Percentiles rank a stretch among this genome's conserved stretches.
These are phyloP conservation scores for Rhodomyrtus psidioides DNA, from an alignment of 441 rosid genomes.

Conservation along the genomic window DNA sequence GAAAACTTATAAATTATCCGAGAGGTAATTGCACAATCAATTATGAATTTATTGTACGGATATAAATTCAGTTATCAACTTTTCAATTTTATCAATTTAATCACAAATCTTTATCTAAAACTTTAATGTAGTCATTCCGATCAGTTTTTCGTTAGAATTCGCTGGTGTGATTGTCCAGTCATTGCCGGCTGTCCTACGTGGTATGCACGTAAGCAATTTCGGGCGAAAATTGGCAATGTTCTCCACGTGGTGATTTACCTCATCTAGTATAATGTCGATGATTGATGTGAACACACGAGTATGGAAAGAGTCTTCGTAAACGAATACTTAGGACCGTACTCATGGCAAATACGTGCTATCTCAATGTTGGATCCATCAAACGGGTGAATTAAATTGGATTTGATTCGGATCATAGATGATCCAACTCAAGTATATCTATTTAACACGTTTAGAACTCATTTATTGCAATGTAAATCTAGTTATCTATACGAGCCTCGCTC, in stretches of 20 bases:
- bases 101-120: neutral
- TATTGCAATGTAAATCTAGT: too few relatives aligned
- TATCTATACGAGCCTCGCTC: too few relatives aligned
- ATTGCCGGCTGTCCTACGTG: accelerated
- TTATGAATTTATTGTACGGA: accelerated
- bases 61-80: neutral
- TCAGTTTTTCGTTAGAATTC: neutral
- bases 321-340: too few relatives aligned
- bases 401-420: too few relatives aligned
- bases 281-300: neutral
- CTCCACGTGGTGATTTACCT: neutral
- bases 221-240: accelerated
- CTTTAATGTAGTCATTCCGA: accelerated
- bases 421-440: too few relatives aligned
- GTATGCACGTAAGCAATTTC: neutral
- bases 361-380: too few relatives aligned
- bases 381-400: too few relatives aligned
- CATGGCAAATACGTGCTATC: too few relatives aligned
- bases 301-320: neutral
- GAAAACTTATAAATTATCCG: neutral
- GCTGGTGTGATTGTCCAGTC: accelerated
- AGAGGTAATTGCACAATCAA: neutral
- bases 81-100: neutral
- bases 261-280: neutral
- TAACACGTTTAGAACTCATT: too few relatives aligned